Evolutionary conservation across 805 yeast species (phyloP), one percentile per base, ranked within the genome.

Genomic region (Metschnikowia amazonensis): DNA sequence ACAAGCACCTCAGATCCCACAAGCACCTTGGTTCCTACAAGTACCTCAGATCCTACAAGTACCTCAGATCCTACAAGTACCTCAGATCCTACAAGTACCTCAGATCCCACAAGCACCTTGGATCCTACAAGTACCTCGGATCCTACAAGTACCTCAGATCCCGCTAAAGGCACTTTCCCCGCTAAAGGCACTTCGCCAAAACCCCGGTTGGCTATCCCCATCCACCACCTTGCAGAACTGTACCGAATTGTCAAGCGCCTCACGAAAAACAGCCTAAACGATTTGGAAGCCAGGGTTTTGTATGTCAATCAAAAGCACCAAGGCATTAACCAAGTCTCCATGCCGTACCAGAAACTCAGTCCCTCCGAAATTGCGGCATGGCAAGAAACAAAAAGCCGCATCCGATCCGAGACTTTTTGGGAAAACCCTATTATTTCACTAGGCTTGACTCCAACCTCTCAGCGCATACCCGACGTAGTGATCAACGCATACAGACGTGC

Each of bases 171-270:
- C n/a, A n/a, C n/a, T n/a, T n/a, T n/a, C n/a, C n/a, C n/a, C n/a
- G n/a, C n/a, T n/a, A n/a, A n/a, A n/a, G n/a, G n/a, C n/a, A n/a
- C n/a, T n/a, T n/a, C n/a, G n/a, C n/a, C n/a, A n/a, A n/a, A n/a
- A n/a, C n/a, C n/a, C n/a, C n/a, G n/a, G 11, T 43, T 45, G 8
- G 45, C 56, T 0, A 42, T 36, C 42, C 36, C 45, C 4, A 24
- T 48, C 2, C 52, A 50, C 2, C 31, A 13, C 5, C 24, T 51
- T 21, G 20, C 47, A 18, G 58, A 55, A 21, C 42, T 46, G 34
- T 55, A 55, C 42, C 37, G 48, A 16, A 53, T 55, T 14, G 20
- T 51, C 35, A 55, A 55, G 37, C 36, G 58, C 10, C 28, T 55
- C 1, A 35, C 56, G 2, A 21, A 34, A 11, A 14, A 42, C 6